Percentiles rank a stretch among this genome's conserved stretches.
Conservation (phyloP, 2,329 filamentous ascomycete species). For the Paracoccidioides lutzii region DNA sequence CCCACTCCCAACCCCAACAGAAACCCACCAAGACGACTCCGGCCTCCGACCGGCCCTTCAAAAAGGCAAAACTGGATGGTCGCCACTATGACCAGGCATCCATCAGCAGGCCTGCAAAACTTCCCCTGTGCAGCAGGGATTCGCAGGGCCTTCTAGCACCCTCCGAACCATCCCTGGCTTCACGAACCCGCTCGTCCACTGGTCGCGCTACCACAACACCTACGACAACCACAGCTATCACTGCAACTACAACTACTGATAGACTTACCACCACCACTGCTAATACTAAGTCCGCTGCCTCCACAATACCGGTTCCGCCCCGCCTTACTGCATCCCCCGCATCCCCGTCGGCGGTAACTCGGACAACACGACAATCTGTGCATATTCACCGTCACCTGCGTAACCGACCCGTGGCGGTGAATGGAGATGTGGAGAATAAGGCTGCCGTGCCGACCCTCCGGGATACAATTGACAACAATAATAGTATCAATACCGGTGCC, state of each 20-base stretch:
- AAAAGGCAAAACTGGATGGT: constrained; percentile 10
- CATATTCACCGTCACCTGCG: background rate
- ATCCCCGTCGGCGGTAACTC: constrained; percentile 10
- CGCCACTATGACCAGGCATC: constrained; percentile 7
- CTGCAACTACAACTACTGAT: background rate
- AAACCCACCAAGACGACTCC: background rate
- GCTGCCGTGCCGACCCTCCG: background rate
- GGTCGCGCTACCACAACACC: background rate
- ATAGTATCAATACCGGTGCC: background rate
- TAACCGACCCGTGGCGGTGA: constrained; percentile 3
- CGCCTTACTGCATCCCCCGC: background rate
- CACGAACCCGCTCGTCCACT: constrained; percentile 1
- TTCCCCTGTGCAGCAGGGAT: constrained; percentile 16
- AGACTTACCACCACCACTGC: background rate
- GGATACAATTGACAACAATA: background rate
- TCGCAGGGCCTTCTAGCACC: constrained; percentile 18
- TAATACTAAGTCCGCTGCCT: background rate
- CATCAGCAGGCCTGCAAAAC: constrained; percentile 10
- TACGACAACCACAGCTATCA: background rate
- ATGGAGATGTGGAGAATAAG: constrained; percentile 5
- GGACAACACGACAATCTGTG: constrained; percentile 9
- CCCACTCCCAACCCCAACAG: background rate
- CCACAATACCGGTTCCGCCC: background rate
- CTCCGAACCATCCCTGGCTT: background rate
- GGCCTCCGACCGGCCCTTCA: constrained; percentile 6